phyloP scores from a whole-genome alignment of 768 basidiomycete genomes.

The Tephrocybe sp. region DNA sequence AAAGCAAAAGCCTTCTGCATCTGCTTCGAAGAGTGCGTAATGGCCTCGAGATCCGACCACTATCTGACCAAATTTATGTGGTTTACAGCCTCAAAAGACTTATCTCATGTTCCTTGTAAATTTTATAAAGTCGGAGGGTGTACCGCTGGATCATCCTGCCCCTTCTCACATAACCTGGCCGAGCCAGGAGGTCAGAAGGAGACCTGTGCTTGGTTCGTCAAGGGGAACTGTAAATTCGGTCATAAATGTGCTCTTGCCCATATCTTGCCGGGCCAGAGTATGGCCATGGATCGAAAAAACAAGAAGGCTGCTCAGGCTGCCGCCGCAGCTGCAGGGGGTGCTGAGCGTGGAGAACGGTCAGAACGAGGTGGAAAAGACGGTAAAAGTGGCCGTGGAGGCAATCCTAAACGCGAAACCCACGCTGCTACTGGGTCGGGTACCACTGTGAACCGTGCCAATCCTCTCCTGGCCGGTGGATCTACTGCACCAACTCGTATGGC shows the following conservation, averaged over 20 bases:
- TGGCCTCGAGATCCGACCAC: not conserved
- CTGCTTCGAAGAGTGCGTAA: conserved; percentile 21
- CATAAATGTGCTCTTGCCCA: conserved; percentile 92
- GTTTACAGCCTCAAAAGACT: conserved; percentile 58
- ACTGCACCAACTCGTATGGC: conserved; percentile 63
- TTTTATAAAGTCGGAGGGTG: conserved; percentile 95
- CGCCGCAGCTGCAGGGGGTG: conserved; percentile 41
- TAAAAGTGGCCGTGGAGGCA: conserved; percentile 34
- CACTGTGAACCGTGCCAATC: conserved; percentile 32
- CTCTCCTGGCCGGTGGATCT: conserved; percentile 50
- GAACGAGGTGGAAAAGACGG: conserved; percentile 22
- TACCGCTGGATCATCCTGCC: conserved; percentile 90
- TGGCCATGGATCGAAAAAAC: conserved; percentile 97
- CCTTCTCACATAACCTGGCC: conserved; percentile 80
- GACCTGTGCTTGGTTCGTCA: conserved; percentile 86
- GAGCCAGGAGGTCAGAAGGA: conserved; percentile 82
- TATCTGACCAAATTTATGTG: conserved; percentile 23
- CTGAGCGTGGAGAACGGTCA: conserved; percentile 27
- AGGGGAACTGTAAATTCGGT: conserved; percentile 77
- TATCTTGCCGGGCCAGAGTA: conserved; percentile 87
- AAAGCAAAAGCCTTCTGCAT: conserved; percentile 18
- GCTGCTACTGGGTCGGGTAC: conserved; percentile 18
- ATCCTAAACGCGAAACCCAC: conserved; percentile 35
- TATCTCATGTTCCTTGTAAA: conserved; percentile 96
- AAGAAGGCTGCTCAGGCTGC: conserved; percentile 85